A percentile compares a stretch with the other conserved stretches of the same genome.
Evolutionary conservation across 768 basidiomycete genomes (phyloP).

Genomic region (Boletus vinaceobasis): DNA sequence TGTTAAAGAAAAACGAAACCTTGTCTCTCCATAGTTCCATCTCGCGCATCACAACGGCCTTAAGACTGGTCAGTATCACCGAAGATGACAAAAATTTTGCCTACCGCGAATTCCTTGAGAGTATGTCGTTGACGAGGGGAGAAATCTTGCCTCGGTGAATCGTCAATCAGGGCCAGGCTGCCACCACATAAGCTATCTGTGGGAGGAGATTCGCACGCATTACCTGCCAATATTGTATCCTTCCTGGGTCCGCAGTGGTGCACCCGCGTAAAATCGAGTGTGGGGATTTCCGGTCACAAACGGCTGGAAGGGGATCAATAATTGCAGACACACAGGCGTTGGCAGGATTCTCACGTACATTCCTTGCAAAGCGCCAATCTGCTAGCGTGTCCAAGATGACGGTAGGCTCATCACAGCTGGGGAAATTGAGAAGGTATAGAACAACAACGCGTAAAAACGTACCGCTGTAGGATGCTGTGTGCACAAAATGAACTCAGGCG

Average conservation of each 20-base stretch:
- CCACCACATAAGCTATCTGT: conserved; percentile 1
- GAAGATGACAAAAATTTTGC: conserved; percentile 9
- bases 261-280: conserved; percentile 89
- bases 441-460: not conserved
- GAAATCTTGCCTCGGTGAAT: conserved; percentile 78
- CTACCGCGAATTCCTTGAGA: conserved; percentile 85
- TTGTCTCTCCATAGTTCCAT: conserved; percentile 96
- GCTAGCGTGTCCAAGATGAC: conserved; percentile 72
- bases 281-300: conserved; percentile 62
- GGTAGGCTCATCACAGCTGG: conserved; percentile 81
- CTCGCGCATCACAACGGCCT: conserved; percentile 89
- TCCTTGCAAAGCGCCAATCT: conserved; percentile 88
- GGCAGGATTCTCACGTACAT: conserved; percentile 46
- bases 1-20: conserved; percentile 34
- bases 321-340: not conserved
- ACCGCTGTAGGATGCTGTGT: conserved; percentile 82
- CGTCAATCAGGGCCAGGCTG: conserved; percentile 82
- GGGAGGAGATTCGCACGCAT: conserved; percentile 22
- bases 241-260: conserved; percentile 83
- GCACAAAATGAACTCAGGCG: conserved; percentile 75
- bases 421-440: conserved; percentile 1
- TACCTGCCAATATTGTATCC: conserved; percentile 87
- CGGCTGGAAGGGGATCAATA: conserved; percentile 45
- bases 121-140: conserved; percentile 87
- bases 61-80: conserved; percentile 4